phyloP scores from a whole-genome alignment of 2,329 filamentous ascomycete species.

The Geosmithia morbida region DNA sequence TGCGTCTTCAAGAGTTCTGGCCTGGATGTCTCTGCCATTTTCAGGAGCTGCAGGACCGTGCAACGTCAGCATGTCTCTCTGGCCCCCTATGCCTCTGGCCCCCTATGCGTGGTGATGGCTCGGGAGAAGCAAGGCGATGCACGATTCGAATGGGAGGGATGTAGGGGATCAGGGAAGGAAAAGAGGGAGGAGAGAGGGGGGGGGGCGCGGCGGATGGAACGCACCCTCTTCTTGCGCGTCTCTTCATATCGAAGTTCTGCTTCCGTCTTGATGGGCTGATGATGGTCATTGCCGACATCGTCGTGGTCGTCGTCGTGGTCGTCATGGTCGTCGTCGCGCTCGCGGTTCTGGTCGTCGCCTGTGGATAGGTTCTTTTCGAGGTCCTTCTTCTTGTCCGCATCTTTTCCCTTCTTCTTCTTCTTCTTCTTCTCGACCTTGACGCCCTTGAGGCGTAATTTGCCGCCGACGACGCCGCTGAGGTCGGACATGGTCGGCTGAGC shows the following conservation, averaged over 20 bases:
- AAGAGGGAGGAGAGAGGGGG: too few relatives aligned
- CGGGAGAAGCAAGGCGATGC: too few relatives aligned
- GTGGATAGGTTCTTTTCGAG: slow-evolving; percentile 31
- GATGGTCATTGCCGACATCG: slow-evolving; percentile 12
- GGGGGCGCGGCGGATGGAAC: too few relatives aligned
- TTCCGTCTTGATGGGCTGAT: slow-evolving; percentile 54
- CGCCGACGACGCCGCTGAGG: slow-evolving; percentile 52
- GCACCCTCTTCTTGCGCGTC: slow-evolving; percentile 61
- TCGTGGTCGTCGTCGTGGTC: slow-evolving; percentile 7
- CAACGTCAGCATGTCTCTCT: too few relatives aligned
- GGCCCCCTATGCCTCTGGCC: too few relatives aligned
- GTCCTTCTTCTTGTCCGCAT: slow-evolving; percentile 20
- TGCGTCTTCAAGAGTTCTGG: slow-evolving; percentile 88
- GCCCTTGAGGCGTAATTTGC: slow-evolving; percentile 78
- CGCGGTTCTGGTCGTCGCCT: slow-evolving; percentile 6
- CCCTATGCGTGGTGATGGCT: too few relatives aligned
- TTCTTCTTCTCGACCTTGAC: slow-evolving; percentile 48
- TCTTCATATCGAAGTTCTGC: slow-evolving; percentile 74
- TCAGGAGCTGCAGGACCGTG: too few relatives aligned
- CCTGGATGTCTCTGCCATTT: slow-evolving; percentile 50
- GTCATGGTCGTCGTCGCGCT: slow-evolving; percentile 2
- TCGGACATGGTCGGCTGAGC: slow-evolving; percentile 55
- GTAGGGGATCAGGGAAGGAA: not conserved
- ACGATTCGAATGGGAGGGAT: too few relatives aligned
- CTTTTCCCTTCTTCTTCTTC: slow-evolving; percentile 46